Base-by-base conservation (phyloP, 2,329 filamentous ascomycete genomes). In the Sarocladium kiliense region DNA sequence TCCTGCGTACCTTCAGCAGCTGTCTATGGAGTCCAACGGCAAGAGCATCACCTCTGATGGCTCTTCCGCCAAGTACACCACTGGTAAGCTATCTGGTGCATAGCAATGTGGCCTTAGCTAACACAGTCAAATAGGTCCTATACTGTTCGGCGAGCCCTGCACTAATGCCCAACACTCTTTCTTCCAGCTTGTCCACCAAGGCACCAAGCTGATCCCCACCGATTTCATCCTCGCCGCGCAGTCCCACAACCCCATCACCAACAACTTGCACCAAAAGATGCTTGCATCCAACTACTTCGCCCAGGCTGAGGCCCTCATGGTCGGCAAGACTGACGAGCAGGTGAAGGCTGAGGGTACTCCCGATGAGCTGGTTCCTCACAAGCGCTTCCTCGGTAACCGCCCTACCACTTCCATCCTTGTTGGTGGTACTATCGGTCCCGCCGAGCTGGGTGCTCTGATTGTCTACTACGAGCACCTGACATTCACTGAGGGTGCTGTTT, bases 81-180 rank as follows among this genome's bases (percentile, higher is more conserved):
- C 94, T 36, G 93, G 74, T 75, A 61, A 63, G 71, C 57, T 5
- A 12, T 44, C 9, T 53, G 9, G 1, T 12, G 16, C 3, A 4
- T n/a, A 4, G 11, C 6, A 3, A 18, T 11, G 18, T 25, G 6
- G 9, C 18, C 30, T 18, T 39, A n/a, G 45, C 60, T 68, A 56
- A 69, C 57, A 25, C 21, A 6, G 11, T 34, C 11, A 6, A 26
- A 7, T 10, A 77, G 75, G 94, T 50, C 85, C 94, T 55, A 93
- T 99, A 69, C 79, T 99, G 60, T 99, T 99, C 70, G 94, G 94
- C 68, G 94, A 99, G 81, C 94, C 94, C 54, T 95, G 91, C 75
- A 99, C 94, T 72, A 99, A 99, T 71, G 94, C 94, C 44, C 94
- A 99, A 79, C 94, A 99, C 84, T 97, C 94, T 58, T 99, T 99